Evolutionary conservation across 2,329 filamentous ascomycete genomes (phyloP).

Genomic region (Paecilomyces fulvus): DNA sequence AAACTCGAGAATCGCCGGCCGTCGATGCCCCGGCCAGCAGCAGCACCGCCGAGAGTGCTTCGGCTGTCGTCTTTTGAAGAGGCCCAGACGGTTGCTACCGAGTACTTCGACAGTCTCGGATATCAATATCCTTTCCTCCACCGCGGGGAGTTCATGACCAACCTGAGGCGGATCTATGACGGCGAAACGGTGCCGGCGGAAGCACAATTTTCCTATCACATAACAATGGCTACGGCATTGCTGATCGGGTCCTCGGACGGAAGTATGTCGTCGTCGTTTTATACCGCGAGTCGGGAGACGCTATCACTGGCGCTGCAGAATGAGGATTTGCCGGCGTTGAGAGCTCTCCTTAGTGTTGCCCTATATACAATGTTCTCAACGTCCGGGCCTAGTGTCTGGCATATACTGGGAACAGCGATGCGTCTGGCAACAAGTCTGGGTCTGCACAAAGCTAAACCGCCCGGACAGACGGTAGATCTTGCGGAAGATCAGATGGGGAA

Average conservation of each 20-base stretch:
- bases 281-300: constrained; percentile 26
- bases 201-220: constrained; percentile 27
- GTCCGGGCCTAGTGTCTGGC: constrained; percentile 31
- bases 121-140: constrained; percentile 32
- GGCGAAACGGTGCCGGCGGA: constrained; percentile 25
- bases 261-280: constrained; percentile 25
- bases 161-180: constrained; percentile 26
- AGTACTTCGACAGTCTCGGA: constrained; percentile 32
- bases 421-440: constrained; percentile 30
- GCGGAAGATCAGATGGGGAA: constrained; percentile 33
- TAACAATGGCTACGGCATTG: constrained; percentile 27
- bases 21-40: constrained; percentile 22
- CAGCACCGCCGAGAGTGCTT: constrained; percentile 23
- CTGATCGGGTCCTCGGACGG: constrained; percentile 25
- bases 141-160: constrained; percentile 23
- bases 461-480: constrained; percentile 11
- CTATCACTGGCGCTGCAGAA: constrained; percentile 27
- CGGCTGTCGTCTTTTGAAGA: constrained; percentile 27
- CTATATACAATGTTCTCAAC: constrained; percentile 32
- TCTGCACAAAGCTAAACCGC: constrained; percentile 24
- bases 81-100: constrained; percentile 21
- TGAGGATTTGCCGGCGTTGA: constrained; percentile 28
- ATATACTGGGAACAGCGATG: constrained; percentile 29
- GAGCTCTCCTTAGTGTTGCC: constrained; percentile 27
- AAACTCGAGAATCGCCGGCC: constrained; percentile 29